A percentile compares a stretch with the other conserved stretches of the same genome.
Evolutionary conservation across 495 filamentous ascomycete genomes (phyloP).

Genomic region (Schizothecium vesticola): DNA sequence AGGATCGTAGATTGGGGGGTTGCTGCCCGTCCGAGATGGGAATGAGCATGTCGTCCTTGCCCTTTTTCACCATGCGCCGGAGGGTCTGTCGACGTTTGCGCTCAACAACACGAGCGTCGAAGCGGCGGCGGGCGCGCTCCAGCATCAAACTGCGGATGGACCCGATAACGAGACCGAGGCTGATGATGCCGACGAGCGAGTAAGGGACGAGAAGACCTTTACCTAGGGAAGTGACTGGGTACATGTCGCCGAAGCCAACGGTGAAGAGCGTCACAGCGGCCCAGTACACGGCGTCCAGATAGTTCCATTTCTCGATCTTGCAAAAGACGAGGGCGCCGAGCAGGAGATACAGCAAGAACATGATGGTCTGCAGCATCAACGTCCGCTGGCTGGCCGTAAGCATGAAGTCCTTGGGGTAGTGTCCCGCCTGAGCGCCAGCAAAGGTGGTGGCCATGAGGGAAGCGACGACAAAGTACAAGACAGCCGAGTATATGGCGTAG

Average conservation of each 20-base stretch:
- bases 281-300: slow-evolving; percentile 76
- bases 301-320: slow-evolving; percentile 70
- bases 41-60: slow-evolving; percentile 44
- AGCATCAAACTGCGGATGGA: slow-evolving; percentile 76
- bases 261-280: slow-evolving; percentile 81
- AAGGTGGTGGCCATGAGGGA: slow-evolving; percentile 65
- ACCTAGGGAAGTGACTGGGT: slow-evolving; percentile 51
- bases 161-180: slow-evolving; percentile 77
- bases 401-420: slow-evolving; percentile 65
- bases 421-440: slow-evolving; percentile 55
- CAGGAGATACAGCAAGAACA: slow-evolving; percentile 69
- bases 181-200: slow-evolving; percentile 73
- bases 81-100: slow-evolving; percentile 58
- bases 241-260: slow-evolving; percentile 69
- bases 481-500: slow-evolving; percentile 72
- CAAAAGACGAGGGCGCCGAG: slow-evolving; percentile 67
- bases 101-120: slow-evolving; percentile 64
- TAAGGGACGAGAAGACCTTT: slow-evolving; percentile 71
- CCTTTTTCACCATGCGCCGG: slow-evolving; percentile 43
- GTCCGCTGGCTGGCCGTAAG: slow-evolving; percentile 71
- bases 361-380: slow-evolving; percentile 83
- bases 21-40: slow-evolving; percentile 35
- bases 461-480: slow-evolving; percentile 70
- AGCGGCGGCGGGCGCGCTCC: slow-evolving; percentile 65
- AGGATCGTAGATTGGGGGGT: background rate